Conservation (phyloP, 768 basidiomycete species). For the Pisolithus tinctorius region DNA sequence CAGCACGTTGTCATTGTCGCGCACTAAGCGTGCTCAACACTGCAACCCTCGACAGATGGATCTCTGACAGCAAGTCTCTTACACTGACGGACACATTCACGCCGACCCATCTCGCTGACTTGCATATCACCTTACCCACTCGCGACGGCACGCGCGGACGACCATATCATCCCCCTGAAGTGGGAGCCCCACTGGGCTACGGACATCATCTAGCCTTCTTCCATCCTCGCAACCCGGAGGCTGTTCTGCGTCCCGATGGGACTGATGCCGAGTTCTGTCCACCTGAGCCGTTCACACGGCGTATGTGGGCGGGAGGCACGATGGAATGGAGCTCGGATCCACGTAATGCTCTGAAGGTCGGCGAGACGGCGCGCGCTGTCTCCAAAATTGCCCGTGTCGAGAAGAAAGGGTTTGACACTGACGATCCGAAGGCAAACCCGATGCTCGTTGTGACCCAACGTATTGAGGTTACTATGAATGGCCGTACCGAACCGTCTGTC, state of each 20-base stretch:
- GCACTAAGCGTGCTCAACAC: conserved; percentile 10
- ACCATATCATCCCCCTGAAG: conserved; percentile 35
- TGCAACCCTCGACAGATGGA: conserved; percentile 46
- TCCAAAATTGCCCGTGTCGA: conserved; percentile 45
- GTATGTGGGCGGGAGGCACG: conserved; percentile 80
- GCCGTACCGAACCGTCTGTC: conserved; percentile 39
- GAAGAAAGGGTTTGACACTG: conserved; percentile 58
- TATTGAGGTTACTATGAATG: conserved; percentile 45
- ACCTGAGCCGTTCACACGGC: conserved; percentile 61
- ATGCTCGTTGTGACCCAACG: conserved; percentile 72
- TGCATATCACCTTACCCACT: conserved; percentile 67
- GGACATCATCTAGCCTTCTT: conserved; percentile 76
- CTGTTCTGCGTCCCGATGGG: conserved; percentile 54
- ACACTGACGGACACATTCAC: conserved; percentile 43
- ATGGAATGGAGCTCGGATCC: conserved; percentile 49
- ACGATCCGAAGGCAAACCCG: conserved; percentile 37
- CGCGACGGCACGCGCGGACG: conserved; percentile 49
- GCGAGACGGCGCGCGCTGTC: conserved; percentile 42
- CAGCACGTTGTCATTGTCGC: conserved; percentile 4
- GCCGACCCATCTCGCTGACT: conserved; percentile 52
- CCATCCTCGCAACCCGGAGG: conserved; percentile 56
- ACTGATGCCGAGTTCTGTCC: conserved; percentile 69
- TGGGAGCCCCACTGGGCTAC: conserved; percentile 39
- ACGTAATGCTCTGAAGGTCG: conserved; percentile 42
- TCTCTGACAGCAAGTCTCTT: conserved; percentile 39